phyloP scores from a whole-genome alignment of 306 rosid species.

The Castanea mollissima region DNA sequence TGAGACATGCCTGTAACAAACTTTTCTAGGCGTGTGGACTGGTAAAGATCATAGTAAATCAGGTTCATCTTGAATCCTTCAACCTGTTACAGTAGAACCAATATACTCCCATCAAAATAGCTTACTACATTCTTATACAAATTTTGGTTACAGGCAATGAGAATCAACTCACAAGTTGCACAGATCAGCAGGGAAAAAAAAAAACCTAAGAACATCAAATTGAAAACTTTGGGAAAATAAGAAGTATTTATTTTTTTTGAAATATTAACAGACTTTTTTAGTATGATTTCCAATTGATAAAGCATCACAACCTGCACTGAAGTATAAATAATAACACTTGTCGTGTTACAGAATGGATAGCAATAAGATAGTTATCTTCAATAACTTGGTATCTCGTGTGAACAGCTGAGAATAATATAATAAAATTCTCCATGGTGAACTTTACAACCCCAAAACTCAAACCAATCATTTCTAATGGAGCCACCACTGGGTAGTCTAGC shows the following conservation, averaged over 20 bases:
- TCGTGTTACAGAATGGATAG: not conserved
- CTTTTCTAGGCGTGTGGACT: conserved; percentile 87
- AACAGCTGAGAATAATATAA: not conserved
- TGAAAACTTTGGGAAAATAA: not conserved
- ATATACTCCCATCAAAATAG: conserved; percentile 2
- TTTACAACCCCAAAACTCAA: not conserved
- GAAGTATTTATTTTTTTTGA: not conserved
- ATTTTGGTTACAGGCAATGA: not conserved
- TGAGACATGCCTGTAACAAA: conserved; percentile 83
- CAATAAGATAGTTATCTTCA: not conserved
- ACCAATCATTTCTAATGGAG: not conserved
- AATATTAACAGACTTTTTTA: not conserved
- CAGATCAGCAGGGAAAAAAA: not conserved
- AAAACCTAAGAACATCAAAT: not conserved
- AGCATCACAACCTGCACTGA: too few species aligned
- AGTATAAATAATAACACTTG: not conserved
- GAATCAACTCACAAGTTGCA: conserved; percentile 1
- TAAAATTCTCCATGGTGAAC: not conserved
- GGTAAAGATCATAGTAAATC: conserved; percentile 93
- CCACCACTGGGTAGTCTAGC: not conserved
- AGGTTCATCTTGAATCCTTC: conserved; percentile 99
- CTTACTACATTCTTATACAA: not conserved
- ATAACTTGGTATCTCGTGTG: not conserved
- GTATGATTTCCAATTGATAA: not conserved
- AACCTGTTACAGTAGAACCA: conserved; percentile 48